Conservation (phyloP, 177 flowering plant species). For the Vitis hybrid region DNA sequence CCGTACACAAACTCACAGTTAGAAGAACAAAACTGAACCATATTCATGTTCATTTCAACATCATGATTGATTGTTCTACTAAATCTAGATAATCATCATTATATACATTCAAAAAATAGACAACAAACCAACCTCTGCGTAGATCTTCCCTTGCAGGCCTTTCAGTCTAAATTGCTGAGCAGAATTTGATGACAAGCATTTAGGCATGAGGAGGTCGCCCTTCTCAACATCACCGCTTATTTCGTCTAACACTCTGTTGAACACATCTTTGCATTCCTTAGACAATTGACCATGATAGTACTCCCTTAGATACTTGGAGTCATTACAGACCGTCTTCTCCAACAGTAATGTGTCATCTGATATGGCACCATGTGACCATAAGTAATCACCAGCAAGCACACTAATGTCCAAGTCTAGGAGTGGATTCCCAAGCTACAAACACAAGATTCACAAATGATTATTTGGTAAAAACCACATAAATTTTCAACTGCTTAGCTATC, state of each 20-base stretch:
- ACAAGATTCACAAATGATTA: not conserved
- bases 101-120: no score
- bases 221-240: constrained; percentile 12
- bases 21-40: not conserved
- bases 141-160: no score
- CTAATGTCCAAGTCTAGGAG: constrained; percentile 2
- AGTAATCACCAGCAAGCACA: not conserved
- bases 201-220: not conserved
- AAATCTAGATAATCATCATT: no score
- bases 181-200: constrained; percentile 15
- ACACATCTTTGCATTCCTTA: not conserved
- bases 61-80: not conserved
- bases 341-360: constrained; percentile 16
- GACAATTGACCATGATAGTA: constrained; percentile 22
- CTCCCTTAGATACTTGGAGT: constrained; percentile 23
- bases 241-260: constrained; percentile 7
- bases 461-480: no score
- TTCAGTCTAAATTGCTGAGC: no score
- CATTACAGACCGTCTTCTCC: constrained; percentile 35
- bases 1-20: not conserved
- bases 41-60: not conserved
- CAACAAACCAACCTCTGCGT: no score
- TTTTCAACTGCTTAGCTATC: no score
- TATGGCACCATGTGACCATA: constrained; percentile 7
- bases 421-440: constrained; percentile 1